Base-by-base conservation (phyloP, 1,284 basidiomycete species). In the Coniferiporia sulphurascens region DNA sequence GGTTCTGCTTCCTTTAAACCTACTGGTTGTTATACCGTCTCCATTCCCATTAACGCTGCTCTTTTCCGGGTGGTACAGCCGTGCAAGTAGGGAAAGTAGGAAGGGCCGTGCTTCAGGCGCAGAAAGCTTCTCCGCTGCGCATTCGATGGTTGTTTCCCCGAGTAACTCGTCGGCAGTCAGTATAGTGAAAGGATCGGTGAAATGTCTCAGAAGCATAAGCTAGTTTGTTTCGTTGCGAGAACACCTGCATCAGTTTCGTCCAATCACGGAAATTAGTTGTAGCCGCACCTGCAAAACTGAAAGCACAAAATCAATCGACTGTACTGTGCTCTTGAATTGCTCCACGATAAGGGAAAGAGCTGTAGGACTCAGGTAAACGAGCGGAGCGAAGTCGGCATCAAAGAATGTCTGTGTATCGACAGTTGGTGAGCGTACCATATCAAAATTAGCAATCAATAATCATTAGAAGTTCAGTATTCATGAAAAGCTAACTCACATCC, bases 161-260 rank as follows among this genome's bases (percentile, higher is more conserved):
- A 71, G 59, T 58, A 63, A 43, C 64, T 72, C 51, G 70, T 78
- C 64, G 35, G 69, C 68, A 13, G 73, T 65, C 35, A 89, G 73
- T 12, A 78, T 55, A 1, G 80, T 77, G 7, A 88, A 69, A 0
- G 84, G 81, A 32, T 86, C 80, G 21, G 79, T 74, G 62, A 87
- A 89, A 67, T 91, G 88, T 60, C 86, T 86, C 67, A 90, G 70
- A 64, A 86, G 74, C 0, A 76, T 74, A 4, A 90, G 71, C 86
- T 89, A 61, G 6, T 27, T 34, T 12, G 9, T 27, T 27, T 27
- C 27, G 27, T 27, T 27, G 27, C 5, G 59, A 17, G 5, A 51
- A 27, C n/a, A 38, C 15, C 48, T 17, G 3, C 4, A 12, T 13
- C 15, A 2, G 22, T 55, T 21, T 17, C 36, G 27, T 21, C 10